Percentiles rank a stretch among this genome's conserved stretches.
These are phyloP conservation scores for Didymellaceae sp. DNA, from an alignment of 2,329 filamentous ascomycete species.

Conservation along the genomic window DNA sequence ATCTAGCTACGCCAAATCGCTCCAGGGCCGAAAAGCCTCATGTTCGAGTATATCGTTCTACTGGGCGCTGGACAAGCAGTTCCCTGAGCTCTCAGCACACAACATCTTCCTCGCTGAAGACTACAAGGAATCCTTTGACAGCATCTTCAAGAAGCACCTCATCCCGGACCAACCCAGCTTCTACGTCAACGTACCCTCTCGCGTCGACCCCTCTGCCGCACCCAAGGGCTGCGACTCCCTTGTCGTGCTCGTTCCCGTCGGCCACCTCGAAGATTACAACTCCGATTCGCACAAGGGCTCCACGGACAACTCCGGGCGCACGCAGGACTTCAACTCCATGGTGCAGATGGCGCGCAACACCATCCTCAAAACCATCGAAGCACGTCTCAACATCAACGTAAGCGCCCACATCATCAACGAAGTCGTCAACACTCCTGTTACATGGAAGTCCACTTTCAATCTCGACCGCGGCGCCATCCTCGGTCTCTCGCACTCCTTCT, in stretches of 20 bases:
- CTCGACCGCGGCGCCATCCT: conserved; percentile 77
- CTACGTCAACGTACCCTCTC: conserved; percentile 77
- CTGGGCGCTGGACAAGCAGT: conserved; percentile 68
- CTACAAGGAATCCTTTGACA: conserved; percentile 75
- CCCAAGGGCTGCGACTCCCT: conserved; percentile 69
- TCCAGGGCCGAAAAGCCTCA: conserved; percentile 62
- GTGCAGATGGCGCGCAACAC: conserved; percentile 64
- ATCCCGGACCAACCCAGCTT: conserved; percentile 74
- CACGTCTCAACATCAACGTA: conserved; percentile 64
- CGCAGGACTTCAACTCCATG: conserved; percentile 68
- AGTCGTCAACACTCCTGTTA: conserved; percentile 68
- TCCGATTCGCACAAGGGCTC: conserved; percentile 49
- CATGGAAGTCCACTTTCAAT: conserved; percentile 73
- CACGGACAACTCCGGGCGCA: conserved; percentile 49
- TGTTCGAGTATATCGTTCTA: conserved; percentile 80
- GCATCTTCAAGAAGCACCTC: conserved; percentile 72
- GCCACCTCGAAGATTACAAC: conserved; percentile 63
- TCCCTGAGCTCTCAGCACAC: conserved; percentile 71
- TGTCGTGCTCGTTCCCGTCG: conserved; percentile 74
- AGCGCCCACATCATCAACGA: conserved; percentile 64
- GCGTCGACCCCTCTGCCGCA: conserved; percentile 71
- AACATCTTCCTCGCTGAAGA: conserved; percentile 80
- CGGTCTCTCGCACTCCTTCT: conserved; percentile 74
- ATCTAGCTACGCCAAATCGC: conserved; percentile 50
- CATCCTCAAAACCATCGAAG: conserved; percentile 66